Evolutionary conservation across 2,329 filamentous ascomycete genomes (phyloP).

Genomic region (Cercospora canescens): DNA sequence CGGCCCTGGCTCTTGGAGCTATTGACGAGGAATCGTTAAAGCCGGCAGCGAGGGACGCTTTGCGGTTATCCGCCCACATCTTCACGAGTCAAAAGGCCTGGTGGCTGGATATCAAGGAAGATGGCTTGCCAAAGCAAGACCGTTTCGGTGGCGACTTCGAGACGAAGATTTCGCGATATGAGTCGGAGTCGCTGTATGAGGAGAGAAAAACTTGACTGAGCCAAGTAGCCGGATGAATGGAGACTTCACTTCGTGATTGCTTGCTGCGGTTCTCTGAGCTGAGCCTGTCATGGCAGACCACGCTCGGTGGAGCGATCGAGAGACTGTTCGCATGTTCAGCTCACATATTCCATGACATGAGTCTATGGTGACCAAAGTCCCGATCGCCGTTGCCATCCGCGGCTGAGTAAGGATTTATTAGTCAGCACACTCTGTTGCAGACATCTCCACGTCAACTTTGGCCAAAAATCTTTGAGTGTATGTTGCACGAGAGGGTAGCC

Average conservation of each 20-base stretch:
- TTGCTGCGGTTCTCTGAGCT: no score
- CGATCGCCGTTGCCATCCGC: no score
- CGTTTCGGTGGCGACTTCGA: slow-evolving; percentile 20
- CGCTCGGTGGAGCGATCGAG: background rate
- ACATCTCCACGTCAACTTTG: background rate
- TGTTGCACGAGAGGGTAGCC: background rate
- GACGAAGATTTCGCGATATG: slow-evolving; percentile 2
- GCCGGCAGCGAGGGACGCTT: slow-evolving; percentile 13
- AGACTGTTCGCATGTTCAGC: no score
- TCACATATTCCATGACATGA: background rate
- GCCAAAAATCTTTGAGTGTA: background rate
- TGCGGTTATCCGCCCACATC: slow-evolving; percentile 21
- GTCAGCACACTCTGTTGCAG: no score
- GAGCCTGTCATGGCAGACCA: background rate
- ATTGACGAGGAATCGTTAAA: slow-evolving; percentile 25
- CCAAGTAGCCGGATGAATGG: background rate
- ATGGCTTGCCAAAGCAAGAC: slow-evolving; percentile 18
- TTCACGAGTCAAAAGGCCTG: slow-evolving; percentile 26
- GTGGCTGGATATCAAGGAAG: slow-evolving; percentile 22
- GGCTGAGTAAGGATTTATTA: no score
- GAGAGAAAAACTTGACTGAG: background rate
- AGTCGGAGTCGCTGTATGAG: background rate
- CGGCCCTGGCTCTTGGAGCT: slow-evolving; percentile 18
- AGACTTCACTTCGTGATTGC: no score
- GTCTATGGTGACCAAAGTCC: no score